Evolutionary conservation across 306 rosid genomes (phyloP), one percentile per base, ranked within the genome.

Genomic region (Quercus engelmannii): DNA sequence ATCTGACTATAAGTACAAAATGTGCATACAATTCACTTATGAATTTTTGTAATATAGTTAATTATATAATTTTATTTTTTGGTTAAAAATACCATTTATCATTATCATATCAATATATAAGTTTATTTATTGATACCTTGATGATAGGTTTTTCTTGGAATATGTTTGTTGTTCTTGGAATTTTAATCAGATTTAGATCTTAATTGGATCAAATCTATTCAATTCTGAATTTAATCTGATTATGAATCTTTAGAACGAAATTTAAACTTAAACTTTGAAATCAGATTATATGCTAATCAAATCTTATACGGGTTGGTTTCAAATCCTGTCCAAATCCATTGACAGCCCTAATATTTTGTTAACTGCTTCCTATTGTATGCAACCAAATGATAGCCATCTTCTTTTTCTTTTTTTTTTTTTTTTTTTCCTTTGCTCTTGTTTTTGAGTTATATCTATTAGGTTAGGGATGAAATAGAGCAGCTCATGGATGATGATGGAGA

Each of bases 401-500:
- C 52, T 80, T 26, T 77, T 20, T 35, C 25, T 51, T 30, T 63
- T n/a, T 20, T 35, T 28, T 51, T 30, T 63, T n/a, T 38, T 38
- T 1, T 38, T 38, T 35, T 54, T 72, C 64, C 80, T 76, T 74
- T 25, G 41, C 77, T 73, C 80, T 74, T 55, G 46, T 75, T 70
- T 54, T 73, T 74, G 51, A 79, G 79, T 71, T 86, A 63, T 76
- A 59, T 81, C 35, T 77, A 79, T 81, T 77, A 95, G 99, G 99
- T 93, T 86, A 92, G 99, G 76, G 99, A 95, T 74, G 99, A 95
- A 89, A 93, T 95, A 85, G 99, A 95, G 88, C 99, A 95, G 87
- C 98, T 95, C 79, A 95, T 95, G 99, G 99, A 95, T 63, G 99
- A 95, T 88, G 99, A 95, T 81, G 99, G 97, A 51, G 99, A 95